These are phyloP conservation scores for Hypocreales sp. DNA, from an alignment of 2,329 filamentous ascomycete genomes.

Conservation along the genomic window DNA sequence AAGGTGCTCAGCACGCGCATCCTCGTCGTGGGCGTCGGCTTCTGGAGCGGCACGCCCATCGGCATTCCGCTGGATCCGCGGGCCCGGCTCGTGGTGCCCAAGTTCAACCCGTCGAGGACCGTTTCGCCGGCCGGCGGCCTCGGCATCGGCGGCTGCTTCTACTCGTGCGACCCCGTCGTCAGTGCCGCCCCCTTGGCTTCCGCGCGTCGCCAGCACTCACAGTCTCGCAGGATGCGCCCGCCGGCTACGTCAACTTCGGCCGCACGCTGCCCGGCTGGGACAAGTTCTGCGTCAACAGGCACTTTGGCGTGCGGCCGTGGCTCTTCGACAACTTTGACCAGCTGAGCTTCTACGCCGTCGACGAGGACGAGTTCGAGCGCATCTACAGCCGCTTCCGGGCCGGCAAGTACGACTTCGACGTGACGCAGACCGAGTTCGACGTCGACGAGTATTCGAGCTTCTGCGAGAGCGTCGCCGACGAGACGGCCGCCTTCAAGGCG, in stretches of 20 bases:
- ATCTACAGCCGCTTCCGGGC: constrained; percentile 10
- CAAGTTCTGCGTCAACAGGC: constrained; percentile 6
- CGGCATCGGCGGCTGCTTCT: constrained; percentile 2
- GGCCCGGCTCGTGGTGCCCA: constrained; percentile 8
- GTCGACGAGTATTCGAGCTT: constrained; percentile 9
- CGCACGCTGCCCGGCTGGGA: constrained; percentile 15
- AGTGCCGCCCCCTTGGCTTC: background rate
- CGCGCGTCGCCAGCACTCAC: background rate
- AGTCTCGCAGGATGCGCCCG: constrained; percentile 7
- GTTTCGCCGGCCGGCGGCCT: constrained; percentile 1
- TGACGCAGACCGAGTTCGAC: constrained; percentile 8
- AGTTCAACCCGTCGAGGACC: constrained; percentile 10
- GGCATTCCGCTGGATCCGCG: constrained; percentile 6
- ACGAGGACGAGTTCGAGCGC: constrained; percentile 12
- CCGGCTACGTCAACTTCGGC: constrained; percentile 18
- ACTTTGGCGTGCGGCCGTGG: constrained; percentile 11
- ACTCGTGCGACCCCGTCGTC: constrained; percentile 1
- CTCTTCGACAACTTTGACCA: constrained; percentile 19
- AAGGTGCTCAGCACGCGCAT: constrained; percentile 15
- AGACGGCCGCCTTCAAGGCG: constrained; percentile 4
- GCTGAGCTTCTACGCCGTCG: constrained; percentile 14
- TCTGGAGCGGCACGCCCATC: constrained; percentile 17
- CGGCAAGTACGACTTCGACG: constrained; percentile 13
- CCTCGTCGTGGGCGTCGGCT: constrained; percentile 8
- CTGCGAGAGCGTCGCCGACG: constrained; percentile 3